Evolutionary conservation across 1,284 basidiomycete species (phyloP), one percentile per base, ranked within the genome.

Genomic region (Rugosomyces carneus): DNA sequence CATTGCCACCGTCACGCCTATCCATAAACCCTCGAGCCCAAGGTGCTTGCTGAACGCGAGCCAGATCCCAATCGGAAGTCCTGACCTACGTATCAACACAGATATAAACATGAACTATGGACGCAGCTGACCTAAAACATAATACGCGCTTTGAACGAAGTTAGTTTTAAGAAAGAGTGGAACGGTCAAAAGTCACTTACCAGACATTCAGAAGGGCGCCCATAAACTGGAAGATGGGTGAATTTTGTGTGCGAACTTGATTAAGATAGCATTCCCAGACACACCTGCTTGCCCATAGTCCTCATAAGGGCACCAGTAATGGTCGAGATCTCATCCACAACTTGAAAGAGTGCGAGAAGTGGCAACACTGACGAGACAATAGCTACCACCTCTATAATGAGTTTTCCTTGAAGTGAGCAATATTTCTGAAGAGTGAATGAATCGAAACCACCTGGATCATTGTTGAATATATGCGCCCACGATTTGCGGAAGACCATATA

Each of bases 341-440:
- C 37, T 27, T 50, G 45, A 20, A 41, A 89, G 29, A 92, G 72
- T 5, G 88, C 81, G 2, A 84, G 70, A 19, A 88, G 57, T 0
- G 91, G 87, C 27, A 94, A 63, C 45, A 93, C 83, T 0, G 70
- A 63, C 2, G 87, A 79, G 19, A 91, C 86, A 13, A 89, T 31
- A 31, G 29, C 29, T 11, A 31, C 29, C 3, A 31, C 29, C 29
- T 31, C 29, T 31, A 11, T 31, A 31, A 31, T 13, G 29, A 31
- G n/a, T 31, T 3, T 31, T 31, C 3, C 29, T 31, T 8, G 8
- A 31, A 31, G 29, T 31, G 11, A 3, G 11, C 8, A 31, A n/a
- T 31, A n/a, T 31, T 10, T 13, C n/a, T n/a, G n/a, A n/a, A n/a
- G n/a, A n/a, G n/a, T n/a, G n/a, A 11, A 11, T 8, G 13, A 10